Evolutionary conservation across 768 basidiomycete genomes (phyloP), one percentile per base, ranked within the genome.

Genomic region (Amanita subjunquillea): DNA sequence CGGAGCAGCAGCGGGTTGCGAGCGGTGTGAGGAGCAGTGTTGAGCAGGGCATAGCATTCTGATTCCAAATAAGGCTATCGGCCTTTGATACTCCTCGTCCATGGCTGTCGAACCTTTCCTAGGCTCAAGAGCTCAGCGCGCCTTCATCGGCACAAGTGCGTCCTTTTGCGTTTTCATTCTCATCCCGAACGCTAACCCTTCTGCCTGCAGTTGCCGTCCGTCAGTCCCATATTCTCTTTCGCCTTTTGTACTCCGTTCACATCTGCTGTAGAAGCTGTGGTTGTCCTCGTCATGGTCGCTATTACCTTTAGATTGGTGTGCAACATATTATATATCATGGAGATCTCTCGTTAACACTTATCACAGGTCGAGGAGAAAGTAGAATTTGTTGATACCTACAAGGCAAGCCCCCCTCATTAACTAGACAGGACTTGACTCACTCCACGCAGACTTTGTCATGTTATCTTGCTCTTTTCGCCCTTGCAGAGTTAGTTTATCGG

Each of bases 381-480:
- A 48, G 60, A 70, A 34, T 69, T 82, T 53, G 56, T 55, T 2
- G n/a, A 25, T 10, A 60, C 67, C 57, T 85, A 82, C 68, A 85
- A 83, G 69, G 85, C 79, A 56, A 23, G 47, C 15, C 13, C 3
- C 15, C 13, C 3, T 36, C 22, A 20, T 29, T 8, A 12, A 12
- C 10, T 39, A 30, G 15, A 7, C 22, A 10, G 4, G 6, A 36
- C 13, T 7, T 10, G 20, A 20, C 32, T 37, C 44, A 22, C n/a
- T 30, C 43, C 15, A 50, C 50, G 15, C 22, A 50, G 36, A 91
- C 89, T 10, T 64, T 91, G 50, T 83, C 88, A 56, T 91, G 89
- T 66, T 92, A 91, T 64, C 79, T 92, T 4, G 87, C 87, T 3
- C 72, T 92, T 6, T 92, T 91, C 64, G 82, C 83, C 23, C 71